Evolutionary conservation across 2,329 filamentous ascomycete genomes (phyloP).

Genomic region (Onygenales sp.): DNA sequence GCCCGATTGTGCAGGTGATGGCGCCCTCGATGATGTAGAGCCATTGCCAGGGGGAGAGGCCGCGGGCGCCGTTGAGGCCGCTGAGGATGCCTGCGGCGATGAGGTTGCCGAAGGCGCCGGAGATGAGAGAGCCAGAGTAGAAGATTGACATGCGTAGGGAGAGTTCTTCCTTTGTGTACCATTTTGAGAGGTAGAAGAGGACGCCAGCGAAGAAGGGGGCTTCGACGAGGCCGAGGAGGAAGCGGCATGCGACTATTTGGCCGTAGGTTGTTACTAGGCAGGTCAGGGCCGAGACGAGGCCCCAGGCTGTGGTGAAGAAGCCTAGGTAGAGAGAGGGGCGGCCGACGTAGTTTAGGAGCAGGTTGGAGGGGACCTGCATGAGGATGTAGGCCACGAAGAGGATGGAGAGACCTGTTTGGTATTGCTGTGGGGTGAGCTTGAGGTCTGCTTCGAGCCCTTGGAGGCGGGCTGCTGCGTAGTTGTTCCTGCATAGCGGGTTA

Average conservation of each 20-base stretch:
- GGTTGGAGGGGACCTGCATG: slow-evolving; percentile 40
- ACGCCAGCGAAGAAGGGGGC: slow-evolving; percentile 40
- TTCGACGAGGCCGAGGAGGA: slow-evolving; percentile 39
- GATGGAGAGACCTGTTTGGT: slow-evolving; percentile 34
- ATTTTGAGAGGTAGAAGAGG: slow-evolving; percentile 41
- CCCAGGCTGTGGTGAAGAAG: slow-evolving; percentile 37
- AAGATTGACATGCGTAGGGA: slow-evolving; percentile 43
- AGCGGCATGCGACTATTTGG: slow-evolving; percentile 35
- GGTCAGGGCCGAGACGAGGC: slow-evolving; percentile 35
- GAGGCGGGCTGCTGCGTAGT: slow-evolving; percentile 36
- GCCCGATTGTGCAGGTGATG: slow-evolving; percentile 26
- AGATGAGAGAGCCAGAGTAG: slow-evolving; percentile 42
- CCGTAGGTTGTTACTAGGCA: slow-evolving; percentile 34
- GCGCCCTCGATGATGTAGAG: slow-evolving; percentile 32
- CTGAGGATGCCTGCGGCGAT: slow-evolving; percentile 44
- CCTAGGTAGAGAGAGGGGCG: slow-evolving; percentile 35
- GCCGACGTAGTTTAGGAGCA: slow-evolving; percentile 35
- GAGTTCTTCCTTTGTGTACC: slow-evolving; percentile 46
- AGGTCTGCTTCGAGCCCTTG: slow-evolving; percentile 34
- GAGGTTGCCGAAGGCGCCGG: slow-evolving; percentile 44
- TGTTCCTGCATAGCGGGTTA: slow-evolving; percentile 28
- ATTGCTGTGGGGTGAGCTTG: slow-evolving; percentile 24
- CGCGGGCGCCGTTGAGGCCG: slow-evolving; percentile 26
- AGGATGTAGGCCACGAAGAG: slow-evolving; percentile 38
- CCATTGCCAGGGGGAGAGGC: slow-evolving; percentile 32